phyloP scores from a whole-genome alignment of 2,329 filamentous ascomycete genomes.

The Aspergillus tanneri region DNA sequence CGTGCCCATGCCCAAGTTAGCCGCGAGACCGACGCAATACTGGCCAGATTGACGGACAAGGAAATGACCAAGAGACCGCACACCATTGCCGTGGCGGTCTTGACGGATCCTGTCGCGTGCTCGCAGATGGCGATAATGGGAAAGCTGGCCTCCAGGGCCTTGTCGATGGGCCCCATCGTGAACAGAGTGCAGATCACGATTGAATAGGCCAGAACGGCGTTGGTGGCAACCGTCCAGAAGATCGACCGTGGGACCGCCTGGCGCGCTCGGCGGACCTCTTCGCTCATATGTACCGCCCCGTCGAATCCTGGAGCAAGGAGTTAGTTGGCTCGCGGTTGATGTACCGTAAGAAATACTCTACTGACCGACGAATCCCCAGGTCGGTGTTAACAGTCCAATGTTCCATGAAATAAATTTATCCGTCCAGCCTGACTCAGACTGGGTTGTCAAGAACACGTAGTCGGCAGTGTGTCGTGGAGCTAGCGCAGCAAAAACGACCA shows the following conservation, averaged over 20 bases:
- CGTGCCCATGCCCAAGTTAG: constrained; percentile 52
- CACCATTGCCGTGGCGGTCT: constrained; percentile 42
- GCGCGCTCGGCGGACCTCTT: constrained; percentile 47
- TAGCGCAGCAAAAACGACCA: constrained; percentile 34
- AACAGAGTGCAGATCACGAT: constrained; percentile 47
- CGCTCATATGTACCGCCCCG: constrained; percentile 50
- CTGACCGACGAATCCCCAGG: constrained; percentile 26
- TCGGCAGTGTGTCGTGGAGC: constrained; percentile 32
- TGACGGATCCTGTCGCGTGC: constrained; percentile 41
- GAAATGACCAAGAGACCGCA: constrained; percentile 34
- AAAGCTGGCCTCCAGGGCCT: constrained; percentile 30
- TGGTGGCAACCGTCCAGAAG: constrained; percentile 46
- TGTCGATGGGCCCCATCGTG: constrained; percentile 44
- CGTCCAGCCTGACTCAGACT: constrained; percentile 32
- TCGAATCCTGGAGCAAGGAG: constrained; percentile 45
- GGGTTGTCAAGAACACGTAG: constrained; percentile 33
- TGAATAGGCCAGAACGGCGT: constrained; percentile 43
- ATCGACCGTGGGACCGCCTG: constrained; percentile 49
- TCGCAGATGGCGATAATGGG: constrained; percentile 48
- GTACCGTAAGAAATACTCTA: not conserved
- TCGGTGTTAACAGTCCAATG: constrained; percentile 38
- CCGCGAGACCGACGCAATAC: constrained; percentile 50
- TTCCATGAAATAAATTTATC: constrained; percentile 34
- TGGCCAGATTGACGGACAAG: constrained; percentile 40
- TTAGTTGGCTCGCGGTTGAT: not conserved